Conservation (phyloP, 306 rosid genomes). For the Prinsepia uniflora region DNA sequence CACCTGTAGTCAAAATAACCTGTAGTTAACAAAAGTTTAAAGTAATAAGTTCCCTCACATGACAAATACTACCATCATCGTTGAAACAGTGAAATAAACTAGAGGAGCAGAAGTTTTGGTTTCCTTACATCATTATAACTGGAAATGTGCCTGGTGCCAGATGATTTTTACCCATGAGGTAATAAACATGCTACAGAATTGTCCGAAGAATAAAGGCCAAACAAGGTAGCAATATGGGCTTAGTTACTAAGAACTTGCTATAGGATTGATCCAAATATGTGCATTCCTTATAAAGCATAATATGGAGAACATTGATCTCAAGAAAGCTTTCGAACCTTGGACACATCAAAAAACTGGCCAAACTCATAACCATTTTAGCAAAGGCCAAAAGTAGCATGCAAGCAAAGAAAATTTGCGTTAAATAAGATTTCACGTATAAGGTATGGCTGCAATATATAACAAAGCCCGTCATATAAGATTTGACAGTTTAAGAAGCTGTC, state of each 20-base stretch:
- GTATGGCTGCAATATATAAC: background rate
- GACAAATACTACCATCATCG: background rate
- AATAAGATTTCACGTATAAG: background rate
- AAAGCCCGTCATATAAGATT: no score
- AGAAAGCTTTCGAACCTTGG: background rate
- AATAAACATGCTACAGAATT: background rate
- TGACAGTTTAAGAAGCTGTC: background rate
- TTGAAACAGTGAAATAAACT: background rate
- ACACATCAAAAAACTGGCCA: background rate
- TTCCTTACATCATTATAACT: background rate
- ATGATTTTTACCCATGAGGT: background rate
- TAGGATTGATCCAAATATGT: background rate
- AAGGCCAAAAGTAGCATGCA: background rate
- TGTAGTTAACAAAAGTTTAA: background rate
- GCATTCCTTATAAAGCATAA: background rate
- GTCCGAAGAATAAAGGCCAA: background rate
- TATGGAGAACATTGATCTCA: background rate
- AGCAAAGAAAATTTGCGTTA: background rate
- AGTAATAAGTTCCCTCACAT: background rate
- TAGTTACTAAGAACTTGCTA: background rate
- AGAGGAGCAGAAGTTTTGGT: background rate
- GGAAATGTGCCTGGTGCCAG: background rate
- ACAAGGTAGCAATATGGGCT: background rate
- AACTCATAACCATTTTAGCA: background rate
- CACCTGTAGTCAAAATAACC: slow-evolving; percentile 40